Percentiles rank a stretch among this genome's conserved stretches.
Conservation (phyloP, 73 alveolate genomes). For the Loxodes magnus region DNA sequence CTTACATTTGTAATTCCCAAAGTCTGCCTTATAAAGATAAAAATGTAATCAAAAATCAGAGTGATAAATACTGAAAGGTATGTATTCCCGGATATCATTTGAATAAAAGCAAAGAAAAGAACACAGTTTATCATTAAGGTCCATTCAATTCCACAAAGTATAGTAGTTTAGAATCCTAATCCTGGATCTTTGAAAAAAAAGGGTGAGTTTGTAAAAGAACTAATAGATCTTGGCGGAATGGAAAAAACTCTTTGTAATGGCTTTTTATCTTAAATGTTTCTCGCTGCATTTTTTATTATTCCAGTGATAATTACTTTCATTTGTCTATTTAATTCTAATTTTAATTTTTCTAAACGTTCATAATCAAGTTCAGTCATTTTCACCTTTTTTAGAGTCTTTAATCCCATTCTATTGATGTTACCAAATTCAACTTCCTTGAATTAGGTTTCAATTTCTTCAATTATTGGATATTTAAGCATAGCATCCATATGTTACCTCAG, state of each 20-base stretch:
- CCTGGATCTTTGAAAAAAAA: conserved; percentile 41
- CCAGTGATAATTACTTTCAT: conserved; percentile 39
- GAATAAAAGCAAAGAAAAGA: conserved; percentile 27
- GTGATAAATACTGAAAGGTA: conserved; percentile 29
- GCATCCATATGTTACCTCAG: conserved; percentile 45
- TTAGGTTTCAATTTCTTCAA: conserved; percentile 11
- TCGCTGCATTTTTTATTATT: conserved; percentile 6
- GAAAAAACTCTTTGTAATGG: conserved; percentile 38
- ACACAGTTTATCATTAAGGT: conserved; percentile 48
- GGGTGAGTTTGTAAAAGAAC: conserved; percentile 17
- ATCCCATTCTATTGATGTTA: too few species aligned
- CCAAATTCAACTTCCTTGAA: conserved; percentile 23
- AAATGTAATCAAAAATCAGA: conserved; percentile 24
- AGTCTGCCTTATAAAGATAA: conserved; percentile 22
- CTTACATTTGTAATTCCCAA: conserved; percentile 45
- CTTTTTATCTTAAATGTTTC: conserved; percentile 33
- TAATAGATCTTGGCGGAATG: conserved; percentile 31
- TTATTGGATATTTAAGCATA: conserved; percentile 24
- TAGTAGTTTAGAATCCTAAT: conserved; percentile 34
- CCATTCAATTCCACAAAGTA: conserved; percentile 51
- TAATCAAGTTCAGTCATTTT: conserved; percentile 7
- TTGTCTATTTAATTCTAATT: conserved; percentile 41
- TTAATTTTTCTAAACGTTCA: conserved; percentile 25
- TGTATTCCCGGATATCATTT: conserved; percentile 16
- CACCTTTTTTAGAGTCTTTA: conserved; percentile 17